Base-by-base conservation (phyloP, 768 basidiomycete genomes). In the Hortiboletus campestris region DNA sequence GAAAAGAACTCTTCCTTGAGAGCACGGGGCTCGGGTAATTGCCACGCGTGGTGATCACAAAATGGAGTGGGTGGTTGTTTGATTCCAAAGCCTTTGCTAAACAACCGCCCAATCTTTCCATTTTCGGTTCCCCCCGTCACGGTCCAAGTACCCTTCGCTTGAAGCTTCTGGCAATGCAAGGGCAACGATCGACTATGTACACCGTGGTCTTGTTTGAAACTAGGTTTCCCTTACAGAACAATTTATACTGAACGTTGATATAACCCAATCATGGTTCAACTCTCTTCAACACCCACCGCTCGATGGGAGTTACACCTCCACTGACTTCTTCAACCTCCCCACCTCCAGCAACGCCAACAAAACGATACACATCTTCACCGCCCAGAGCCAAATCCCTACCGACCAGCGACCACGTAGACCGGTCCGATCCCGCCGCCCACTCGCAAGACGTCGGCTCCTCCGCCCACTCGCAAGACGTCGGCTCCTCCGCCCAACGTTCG, bases 61-160 rank as follows among this genome's bases (percentile, higher is more conserved):
- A 22, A 35, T 39, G 32, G 13, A 28, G 45, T 57, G 42, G 31
- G 53, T 46, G 59, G 49, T 66, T 69, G 67, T 71, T 67, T 69
- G 60, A 52, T 58, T 60, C 56, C 44, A 62, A 71, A 50, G 67
- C 53, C 19, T 46, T 61, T 63, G 64, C 68, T 46, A 57, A 57
- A 57, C 51, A 57, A 32, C 25, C n/a, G 6, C 34, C 13, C 12
- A 29, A 14, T 22, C 12, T 17, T 47, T 47, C 59, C 51, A 43
- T 49, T 51, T 49, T 31, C 5, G 42, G 41, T 53, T 7, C 16
- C 6, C 13, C 32, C 32, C 13, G 6, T 14, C 32, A 34, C 13
- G 13, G 5, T 34, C 31, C 31, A 31, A 31, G 11, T 31, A 7
- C 29, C 31, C 11, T 31, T 31, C 31, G n/a, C n/a, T n/a, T n/a